A percentile compares a stretch with the other conserved stretches of the same genome.
Conservation (phyloP, 306 rosid genomes). For the Prinsepia uniflora region DNA sequence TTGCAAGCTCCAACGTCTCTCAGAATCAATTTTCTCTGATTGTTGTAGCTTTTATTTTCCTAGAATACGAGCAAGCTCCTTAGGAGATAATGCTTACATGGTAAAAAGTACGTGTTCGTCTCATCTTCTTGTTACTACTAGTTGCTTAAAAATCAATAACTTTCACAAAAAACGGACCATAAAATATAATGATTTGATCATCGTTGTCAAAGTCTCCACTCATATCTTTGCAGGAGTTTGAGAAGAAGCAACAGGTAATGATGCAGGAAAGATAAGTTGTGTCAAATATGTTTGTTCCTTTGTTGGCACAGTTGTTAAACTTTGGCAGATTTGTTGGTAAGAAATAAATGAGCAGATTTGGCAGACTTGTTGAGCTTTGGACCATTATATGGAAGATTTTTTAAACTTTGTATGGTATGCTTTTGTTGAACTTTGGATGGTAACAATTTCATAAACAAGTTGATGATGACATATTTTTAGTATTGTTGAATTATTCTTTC, state of each 20-base stretch:
- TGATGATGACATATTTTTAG: no score
- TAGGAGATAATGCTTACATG: conserved; percentile 39
- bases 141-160: not conserved
- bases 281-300: conserved; percentile 69
- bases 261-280: conserved; percentile 57
- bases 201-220: no score
- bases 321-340: no score
- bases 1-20: conserved; percentile 73
- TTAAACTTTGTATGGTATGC: no score
- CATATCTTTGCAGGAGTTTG: conserved; percentile 56
- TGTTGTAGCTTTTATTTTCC: conserved; percentile 59
- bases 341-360: no score
- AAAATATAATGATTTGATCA: not conserved
- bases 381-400: no score
- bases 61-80: conserved; percentile 52
- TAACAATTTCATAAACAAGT: no score
- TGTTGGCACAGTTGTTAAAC: no score
- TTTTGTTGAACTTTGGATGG: no score
- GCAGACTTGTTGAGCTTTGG: no score
- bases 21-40: conserved; percentile 67
- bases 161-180: not conserved
- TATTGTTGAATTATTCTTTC: no score
- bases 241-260: conserved; percentile 56
- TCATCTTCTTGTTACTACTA: not conserved
- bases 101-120: conserved; percentile 34